Base-by-base conservation (phyloP, 306 rosid genomes). In the Prunus armeniaca region DNA sequence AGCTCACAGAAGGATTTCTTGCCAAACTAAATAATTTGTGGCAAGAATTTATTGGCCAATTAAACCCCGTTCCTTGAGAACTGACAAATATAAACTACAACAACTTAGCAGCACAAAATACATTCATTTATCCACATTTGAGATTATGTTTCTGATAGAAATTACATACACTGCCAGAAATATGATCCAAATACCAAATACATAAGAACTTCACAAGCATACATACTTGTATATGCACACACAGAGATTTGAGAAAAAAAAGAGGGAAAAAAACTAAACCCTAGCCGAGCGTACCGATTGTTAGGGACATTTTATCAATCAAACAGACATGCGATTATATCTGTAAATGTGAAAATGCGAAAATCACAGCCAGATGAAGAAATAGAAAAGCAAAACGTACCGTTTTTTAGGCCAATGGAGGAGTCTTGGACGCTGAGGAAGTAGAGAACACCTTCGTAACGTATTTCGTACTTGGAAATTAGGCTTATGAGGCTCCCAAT, bases 391-490 rank as follows among this genome's bases (percentile, higher is more conserved):
- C 12, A 1, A 60, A 13, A 41, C 78, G 60, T 38, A 89, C 97
- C 97, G 61, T 83, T 78, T 74, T 80, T 81, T 69, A 92, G 85
- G 82, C 90, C 89, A 47, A 92, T 85, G 87, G 88, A 86, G 67
- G 91, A 88, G 81, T 83, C 88, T 0, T 80, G 81, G 56, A 82
- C 62, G 66, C 83, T 76, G 52, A 91, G 88, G 73, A 54, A 45
- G 73, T 77, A 84, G 20, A 89, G 86, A 63, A 87, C 68, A 28
- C 97, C 97, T 68, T 92, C 97, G 86, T 92, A 89, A 57, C 96
- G 90, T 78, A 92, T 84, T 66, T 92, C 97, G 80, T 47, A 82
- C 84, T 81, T 90, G 74, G 97, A 87, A 82, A 87, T 81, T 71
- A 92, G 81, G 83, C 81, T 89, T 54, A 92, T 85, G 83, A 80